phyloP scores from a whole-genome alignment of 2,329 filamentous ascomycete species.

The Helminthosporium solani region DNA sequence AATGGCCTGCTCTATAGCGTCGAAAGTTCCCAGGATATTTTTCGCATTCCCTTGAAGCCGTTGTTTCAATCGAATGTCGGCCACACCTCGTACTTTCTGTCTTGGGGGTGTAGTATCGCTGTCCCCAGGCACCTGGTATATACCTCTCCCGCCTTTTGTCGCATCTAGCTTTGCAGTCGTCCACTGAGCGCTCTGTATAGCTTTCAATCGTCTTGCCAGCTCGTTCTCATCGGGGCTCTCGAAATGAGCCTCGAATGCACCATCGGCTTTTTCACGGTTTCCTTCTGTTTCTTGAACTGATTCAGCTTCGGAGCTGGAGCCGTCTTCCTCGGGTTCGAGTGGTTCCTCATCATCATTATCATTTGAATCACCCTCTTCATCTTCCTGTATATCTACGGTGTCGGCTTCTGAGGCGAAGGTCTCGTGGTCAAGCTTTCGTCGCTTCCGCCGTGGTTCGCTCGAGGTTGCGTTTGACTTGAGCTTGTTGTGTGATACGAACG shows the following conservation, averaged over 20 bases:
- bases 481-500: constrained; percentile 47
- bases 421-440: constrained; percentile 51
- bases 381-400: constrained; percentile 14
- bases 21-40: constrained; percentile 52
- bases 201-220: constrained; percentile 54
- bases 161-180: constrained; percentile 40
- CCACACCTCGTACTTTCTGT: constrained; percentile 24
- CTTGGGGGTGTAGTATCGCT: constrained; percentile 17
- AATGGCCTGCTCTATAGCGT: constrained; percentile 63
- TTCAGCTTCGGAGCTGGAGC: constrained; percentile 40
- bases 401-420: constrained; percentile 11
- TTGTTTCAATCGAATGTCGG: constrained; percentile 36
- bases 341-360: constrained; percentile 42
- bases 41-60: constrained; percentile 33
- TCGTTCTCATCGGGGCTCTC: constrained; percentile 63
- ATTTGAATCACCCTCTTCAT: constrained; percentile 39
- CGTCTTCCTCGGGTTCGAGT: constrained; percentile 49
- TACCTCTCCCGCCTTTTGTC: constrained; percentile 27
- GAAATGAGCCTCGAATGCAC: constrained; percentile 84
- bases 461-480: constrained; percentile 38
- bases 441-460: constrained; percentile 52
- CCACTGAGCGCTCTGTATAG: constrained; percentile 53
- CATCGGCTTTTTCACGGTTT: constrained; percentile 49
- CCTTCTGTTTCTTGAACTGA: constrained; percentile 43
- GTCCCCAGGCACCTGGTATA: constrained; percentile 27